phyloP scores from a whole-genome alignment of 2,329 filamentous ascomycete species.

The Eurotiales sp. region DNA sequence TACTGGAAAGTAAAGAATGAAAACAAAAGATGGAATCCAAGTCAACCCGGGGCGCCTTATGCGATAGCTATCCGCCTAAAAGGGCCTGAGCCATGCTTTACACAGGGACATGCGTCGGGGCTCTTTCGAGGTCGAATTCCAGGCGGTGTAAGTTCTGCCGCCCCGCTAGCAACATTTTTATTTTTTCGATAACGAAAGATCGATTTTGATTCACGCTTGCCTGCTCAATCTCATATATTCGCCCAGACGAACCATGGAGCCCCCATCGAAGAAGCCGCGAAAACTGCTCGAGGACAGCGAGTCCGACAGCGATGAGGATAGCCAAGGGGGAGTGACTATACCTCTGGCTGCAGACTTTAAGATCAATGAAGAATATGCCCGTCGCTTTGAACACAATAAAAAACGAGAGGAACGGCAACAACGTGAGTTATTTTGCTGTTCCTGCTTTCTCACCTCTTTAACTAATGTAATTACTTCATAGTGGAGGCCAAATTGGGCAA shows the following conservation, averaged over 20 bases:
- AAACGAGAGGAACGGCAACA: constrained; percentile 80
- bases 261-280: constrained; percentile 38
- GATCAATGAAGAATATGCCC: constrained; percentile 87
- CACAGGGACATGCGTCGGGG: no score
- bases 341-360: constrained; percentile 53
- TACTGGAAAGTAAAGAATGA: no score
- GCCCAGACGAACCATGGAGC: constrained; percentile 41
- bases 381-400: constrained; percentile 93
- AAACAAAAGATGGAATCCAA: no score
- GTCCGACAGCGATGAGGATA: constrained; percentile 36
- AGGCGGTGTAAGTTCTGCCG: neutral
- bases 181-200: neutral
- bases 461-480: neutral
- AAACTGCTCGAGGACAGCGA: constrained; percentile 40
- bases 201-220: neutral
- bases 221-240: neutral
- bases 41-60: no score
- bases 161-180: neutral
- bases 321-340: constrained; percentile 39
- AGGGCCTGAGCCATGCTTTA: no score
- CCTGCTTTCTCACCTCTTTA: neutral
- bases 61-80: no score
- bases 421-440: constrained; percentile 23
- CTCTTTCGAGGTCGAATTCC: no score
- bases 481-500: constrained; percentile 28